Conservation (phyloP, 371 early-diverging fungal genomes). For the Mortierella sp. region DNA sequence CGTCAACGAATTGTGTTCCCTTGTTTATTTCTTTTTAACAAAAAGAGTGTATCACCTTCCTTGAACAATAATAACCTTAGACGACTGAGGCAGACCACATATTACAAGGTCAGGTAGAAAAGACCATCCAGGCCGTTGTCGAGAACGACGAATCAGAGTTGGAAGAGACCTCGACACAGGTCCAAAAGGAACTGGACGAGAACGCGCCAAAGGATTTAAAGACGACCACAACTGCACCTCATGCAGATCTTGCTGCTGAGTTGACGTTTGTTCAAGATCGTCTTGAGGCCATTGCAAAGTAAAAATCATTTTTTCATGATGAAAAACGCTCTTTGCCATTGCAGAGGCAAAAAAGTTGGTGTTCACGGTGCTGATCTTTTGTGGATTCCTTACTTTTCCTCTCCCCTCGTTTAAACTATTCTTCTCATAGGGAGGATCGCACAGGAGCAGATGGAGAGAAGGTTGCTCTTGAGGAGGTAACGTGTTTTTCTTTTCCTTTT, state of each 20-base stretch:
- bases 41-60: too few relatives aligned
- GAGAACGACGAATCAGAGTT: neutral
- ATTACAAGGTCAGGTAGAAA: neutral
- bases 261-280: slow-evolving; percentile 33
- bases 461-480: slow-evolving; percentile 51
- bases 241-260: slow-evolving; percentile 24
- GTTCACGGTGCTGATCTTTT: too few relatives aligned
- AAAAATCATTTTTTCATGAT: slow-evolving; percentile 4
- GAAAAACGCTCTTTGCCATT: too few relatives aligned
- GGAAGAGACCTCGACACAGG: neutral
- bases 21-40: too few relatives aligned
- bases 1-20: too few relatives aligned
- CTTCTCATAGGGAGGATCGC: slow-evolving; percentile 31
- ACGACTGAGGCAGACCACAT: too few relatives aligned
- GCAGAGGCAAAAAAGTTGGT: too few relatives aligned
- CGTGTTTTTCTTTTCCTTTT: too few relatives aligned
- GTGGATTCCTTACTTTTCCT: too few relatives aligned
- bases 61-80: too few relatives aligned
- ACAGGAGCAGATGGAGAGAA: slow-evolving; percentile 38
- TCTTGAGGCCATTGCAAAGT: slow-evolving; percentile 40
- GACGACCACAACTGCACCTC: neutral
- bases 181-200: slow-evolving; percentile 1
- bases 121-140: too few relatives aligned
- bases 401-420: too few relatives aligned
- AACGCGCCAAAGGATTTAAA: neutral